Conservation (phyloP, 2,329 filamentous ascomycete genomes). For the Thelonectria discophora region DNA sequence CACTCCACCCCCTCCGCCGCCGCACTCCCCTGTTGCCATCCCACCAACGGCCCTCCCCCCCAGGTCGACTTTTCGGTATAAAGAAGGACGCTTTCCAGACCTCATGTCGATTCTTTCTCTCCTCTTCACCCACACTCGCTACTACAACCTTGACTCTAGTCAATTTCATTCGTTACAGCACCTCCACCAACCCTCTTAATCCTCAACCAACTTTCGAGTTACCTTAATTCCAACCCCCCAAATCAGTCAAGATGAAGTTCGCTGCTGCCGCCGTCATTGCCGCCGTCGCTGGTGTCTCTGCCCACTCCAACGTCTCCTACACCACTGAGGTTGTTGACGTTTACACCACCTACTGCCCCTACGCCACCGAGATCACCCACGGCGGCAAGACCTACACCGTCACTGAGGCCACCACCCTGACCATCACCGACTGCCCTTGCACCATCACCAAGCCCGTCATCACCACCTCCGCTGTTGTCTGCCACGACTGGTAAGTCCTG, state of each 20-base stretch:
- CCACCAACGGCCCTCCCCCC: constrained; percentile 32
- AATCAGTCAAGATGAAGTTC: constrained; percentile 73
- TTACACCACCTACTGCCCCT: constrained; percentile 78
- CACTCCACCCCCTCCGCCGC: constrained; percentile 19
- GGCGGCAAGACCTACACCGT: constrained; percentile 74
- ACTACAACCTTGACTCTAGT: constrained; percentile 41
- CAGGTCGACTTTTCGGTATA: constrained; percentile 52
- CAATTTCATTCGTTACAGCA: constrained; percentile 43
- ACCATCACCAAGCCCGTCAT: constrained; percentile 69
- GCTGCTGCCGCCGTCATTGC: constrained; percentile 62
- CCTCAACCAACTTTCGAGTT: constrained; percentile 47
- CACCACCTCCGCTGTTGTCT: constrained; percentile 61
- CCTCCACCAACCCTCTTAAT: constrained; percentile 42
- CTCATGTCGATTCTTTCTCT: constrained; percentile 46
- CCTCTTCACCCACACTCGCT: constrained; percentile 54
- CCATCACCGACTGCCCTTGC: constrained; percentile 78
- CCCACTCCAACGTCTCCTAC: constrained; percentile 56
- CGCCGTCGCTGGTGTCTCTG: constrained; percentile 60
- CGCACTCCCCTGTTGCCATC: constrained; percentile 26
- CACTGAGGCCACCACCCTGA: constrained; percentile 73
- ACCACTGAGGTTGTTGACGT: constrained; percentile 72
- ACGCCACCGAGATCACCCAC: constrained; percentile 70
- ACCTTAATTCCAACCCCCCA: constrained; percentile 50
- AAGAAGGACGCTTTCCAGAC: constrained; percentile 55
- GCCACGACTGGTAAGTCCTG: constrained; percentile 61